Conservation (phyloP, 2,329 filamentous ascomycete species). For the Colletotrichum liaoningense region DNA sequence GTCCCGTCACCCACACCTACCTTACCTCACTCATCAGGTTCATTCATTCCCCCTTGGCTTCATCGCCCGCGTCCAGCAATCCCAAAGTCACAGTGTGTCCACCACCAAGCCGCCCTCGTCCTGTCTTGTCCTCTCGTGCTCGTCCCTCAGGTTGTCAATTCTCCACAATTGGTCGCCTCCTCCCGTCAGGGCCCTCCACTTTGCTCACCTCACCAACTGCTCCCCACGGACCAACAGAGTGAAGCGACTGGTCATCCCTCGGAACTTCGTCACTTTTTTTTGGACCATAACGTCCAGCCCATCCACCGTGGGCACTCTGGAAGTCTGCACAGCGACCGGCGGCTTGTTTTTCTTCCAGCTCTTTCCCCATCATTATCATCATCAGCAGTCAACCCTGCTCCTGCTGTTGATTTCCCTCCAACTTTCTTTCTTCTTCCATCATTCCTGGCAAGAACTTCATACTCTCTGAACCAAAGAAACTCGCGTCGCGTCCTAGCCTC, state of each 20-base stretch:
- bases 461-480: background rate
- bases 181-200: conserved; percentile 25
- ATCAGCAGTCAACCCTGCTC: background rate
- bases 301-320: background rate
- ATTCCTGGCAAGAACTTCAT: background rate
- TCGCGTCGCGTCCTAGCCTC: background rate
- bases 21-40: no score
- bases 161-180: conserved; percentile 30
- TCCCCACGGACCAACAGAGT: conserved; percentile 26
- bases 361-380: background rate
- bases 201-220: conserved; percentile 6
- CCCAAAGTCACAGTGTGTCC: background rate
- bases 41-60: no score
- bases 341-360: conserved; percentile 7
- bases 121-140: conserved; percentile 1
- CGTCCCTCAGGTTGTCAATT: conserved; percentile 2
- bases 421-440: background rate
- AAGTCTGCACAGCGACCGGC: background rate
- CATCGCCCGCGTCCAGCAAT: background rate
- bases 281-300: conserved; percentile 21
- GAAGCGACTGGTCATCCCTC: conserved; percentile 29
- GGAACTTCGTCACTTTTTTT: conserved; percentile 35
- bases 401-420: background rate
- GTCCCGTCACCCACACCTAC: no score
- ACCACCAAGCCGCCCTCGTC: background rate